Conservation (phyloP, 768 basidiomycete species). For the Lactarius trivialis region DNA sequence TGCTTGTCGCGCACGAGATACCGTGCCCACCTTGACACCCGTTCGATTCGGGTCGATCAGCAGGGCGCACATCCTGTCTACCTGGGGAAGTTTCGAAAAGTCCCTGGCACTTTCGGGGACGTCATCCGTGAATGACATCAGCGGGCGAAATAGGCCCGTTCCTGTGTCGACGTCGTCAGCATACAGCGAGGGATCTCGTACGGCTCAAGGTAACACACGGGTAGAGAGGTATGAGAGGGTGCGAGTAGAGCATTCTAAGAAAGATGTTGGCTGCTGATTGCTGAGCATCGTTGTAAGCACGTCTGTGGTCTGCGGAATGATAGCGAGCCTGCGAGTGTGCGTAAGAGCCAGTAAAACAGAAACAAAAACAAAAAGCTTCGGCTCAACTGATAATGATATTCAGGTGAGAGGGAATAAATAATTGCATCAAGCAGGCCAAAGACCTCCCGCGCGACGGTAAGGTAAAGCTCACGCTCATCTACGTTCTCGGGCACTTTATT, state of each 20-base stretch:
- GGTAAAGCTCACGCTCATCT: background rate
- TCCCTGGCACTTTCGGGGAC: slow-evolving; percentile 18
- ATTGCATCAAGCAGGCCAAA: slow-evolving; percentile 15
- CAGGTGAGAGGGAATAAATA: slow-evolving; percentile 12
- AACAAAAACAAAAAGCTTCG: background rate
- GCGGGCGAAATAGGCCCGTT: slow-evolving; percentile 11
- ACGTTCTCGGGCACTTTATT: background rate
- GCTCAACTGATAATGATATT: slow-evolving; percentile 14
- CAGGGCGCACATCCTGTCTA: slow-evolving; percentile 29
- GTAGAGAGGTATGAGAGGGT: slow-evolving; percentile 42
- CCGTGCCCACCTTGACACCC: slow-evolving; percentile 24
- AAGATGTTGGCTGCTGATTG: slow-evolving; percentile 43
- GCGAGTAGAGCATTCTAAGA: slow-evolving; percentile 35
- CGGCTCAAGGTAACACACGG: slow-evolving; percentile 39
- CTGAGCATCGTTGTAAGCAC: slow-evolving; percentile 45
- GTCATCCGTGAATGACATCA: slow-evolving; percentile 22
- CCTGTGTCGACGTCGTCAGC: slow-evolving; percentile 5
- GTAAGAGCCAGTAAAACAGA: background rate
- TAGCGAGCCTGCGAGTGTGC: slow-evolving; percentile 31
- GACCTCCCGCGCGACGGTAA: slow-evolving; percentile 14
- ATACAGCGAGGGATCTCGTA: slow-evolving; percentile 35
- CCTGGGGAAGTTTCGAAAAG: slow-evolving; percentile 26
- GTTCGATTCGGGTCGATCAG: slow-evolving; percentile 25
- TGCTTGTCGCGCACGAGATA: background rate
- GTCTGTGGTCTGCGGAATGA: slow-evolving; percentile 35